Conservation (phyloP, 257 asterid species). For the Phtheirospermum japonicum region DNA sequence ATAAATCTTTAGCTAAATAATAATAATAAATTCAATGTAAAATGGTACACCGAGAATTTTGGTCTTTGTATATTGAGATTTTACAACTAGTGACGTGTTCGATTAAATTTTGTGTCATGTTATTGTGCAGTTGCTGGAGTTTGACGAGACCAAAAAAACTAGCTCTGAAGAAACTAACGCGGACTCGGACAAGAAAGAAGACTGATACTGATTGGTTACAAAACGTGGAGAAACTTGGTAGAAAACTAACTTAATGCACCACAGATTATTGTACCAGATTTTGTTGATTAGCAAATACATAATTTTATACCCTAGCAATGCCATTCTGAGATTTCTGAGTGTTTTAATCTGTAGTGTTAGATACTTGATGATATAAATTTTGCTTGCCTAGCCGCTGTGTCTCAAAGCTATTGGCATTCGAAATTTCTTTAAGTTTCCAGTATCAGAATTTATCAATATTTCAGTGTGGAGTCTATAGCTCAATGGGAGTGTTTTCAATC, state of each 20-base stretch:
- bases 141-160: constrained; percentile 52
- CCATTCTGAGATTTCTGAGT: constrained; percentile 4
- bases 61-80: neutral
- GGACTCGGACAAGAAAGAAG: constrained; percentile 42
- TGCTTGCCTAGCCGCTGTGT: neutral
- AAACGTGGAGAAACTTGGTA: neutral
- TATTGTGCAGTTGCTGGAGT: constrained; percentile 56
- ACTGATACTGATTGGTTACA: constrained; percentile 29
- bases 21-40: too few species aligned
- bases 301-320: neutral
- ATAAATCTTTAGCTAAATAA: neutral
- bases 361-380: neutral
- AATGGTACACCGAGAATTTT: too few species aligned
- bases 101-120: neutral
- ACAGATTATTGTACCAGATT: constrained; percentile 29
- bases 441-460: neutral
- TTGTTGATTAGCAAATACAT: constrained; percentile 17
- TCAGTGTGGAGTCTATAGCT: too few species aligned
- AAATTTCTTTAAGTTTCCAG: neutral
- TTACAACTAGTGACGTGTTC: neutral
- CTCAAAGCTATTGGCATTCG: neutral
- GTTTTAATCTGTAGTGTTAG: neutral
- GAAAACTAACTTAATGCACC: constrained; percentile 27
- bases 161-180: constrained; percentile 35
- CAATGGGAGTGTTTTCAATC: too few species aligned